Conservation (phyloP, 2,329 filamentous ascomycete genomes). For the Arthroderma sp. region DNA sequence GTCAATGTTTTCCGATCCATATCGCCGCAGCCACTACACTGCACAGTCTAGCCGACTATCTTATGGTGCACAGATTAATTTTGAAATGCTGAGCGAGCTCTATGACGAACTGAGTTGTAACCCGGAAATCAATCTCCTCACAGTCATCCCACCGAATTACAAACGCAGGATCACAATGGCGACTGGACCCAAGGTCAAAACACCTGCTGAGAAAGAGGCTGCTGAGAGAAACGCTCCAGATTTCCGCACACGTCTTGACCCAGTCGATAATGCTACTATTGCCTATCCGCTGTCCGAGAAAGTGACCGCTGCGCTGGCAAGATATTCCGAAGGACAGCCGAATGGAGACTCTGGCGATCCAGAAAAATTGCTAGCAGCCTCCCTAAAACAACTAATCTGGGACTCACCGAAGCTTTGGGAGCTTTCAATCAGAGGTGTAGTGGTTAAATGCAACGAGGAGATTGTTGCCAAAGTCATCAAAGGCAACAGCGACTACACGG, state of each 20-base stretch:
- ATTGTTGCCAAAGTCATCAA: conserved; percentile 14
- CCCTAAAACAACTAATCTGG: conserved; percentile 15
- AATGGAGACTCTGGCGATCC: neutral
- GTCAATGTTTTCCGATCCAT: conserved; percentile 13
- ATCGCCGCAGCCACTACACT: conserved; percentile 10
- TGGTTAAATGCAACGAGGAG: conserved; percentile 15
- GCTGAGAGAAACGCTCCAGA: conserved; percentile 8
- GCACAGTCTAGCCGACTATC: conserved; percentile 10
- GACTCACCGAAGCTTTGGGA: conserved; percentile 16
- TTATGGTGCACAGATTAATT: conserved; percentile 12
- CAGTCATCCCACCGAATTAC: conserved; percentile 13
- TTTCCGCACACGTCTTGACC: conserved; percentile 14
- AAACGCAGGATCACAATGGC: conserved; percentile 13
- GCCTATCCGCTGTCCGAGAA: conserved; percentile 16
- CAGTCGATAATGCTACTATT: conserved; percentile 12
- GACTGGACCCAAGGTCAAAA: conserved; percentile 6
- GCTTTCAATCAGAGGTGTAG: conserved; percentile 11
- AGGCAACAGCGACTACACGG: conserved; percentile 11
- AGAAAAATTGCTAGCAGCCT: conserved; percentile 7
- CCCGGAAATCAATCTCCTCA: conserved; percentile 14
- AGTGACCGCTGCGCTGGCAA: conserved; percentile 10
- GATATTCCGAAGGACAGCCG: conserved; percentile 3
- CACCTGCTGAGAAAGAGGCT: conserved; percentile 1
- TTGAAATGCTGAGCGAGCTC: conserved; percentile 9
- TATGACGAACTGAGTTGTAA: conserved; percentile 7